A percentile compares a stretch with the other conserved stretches of the same genome.
Evolutionary conservation across 108 stramenopile species (phyloP).

Genomic region (Skeletonema grethae): DNA sequence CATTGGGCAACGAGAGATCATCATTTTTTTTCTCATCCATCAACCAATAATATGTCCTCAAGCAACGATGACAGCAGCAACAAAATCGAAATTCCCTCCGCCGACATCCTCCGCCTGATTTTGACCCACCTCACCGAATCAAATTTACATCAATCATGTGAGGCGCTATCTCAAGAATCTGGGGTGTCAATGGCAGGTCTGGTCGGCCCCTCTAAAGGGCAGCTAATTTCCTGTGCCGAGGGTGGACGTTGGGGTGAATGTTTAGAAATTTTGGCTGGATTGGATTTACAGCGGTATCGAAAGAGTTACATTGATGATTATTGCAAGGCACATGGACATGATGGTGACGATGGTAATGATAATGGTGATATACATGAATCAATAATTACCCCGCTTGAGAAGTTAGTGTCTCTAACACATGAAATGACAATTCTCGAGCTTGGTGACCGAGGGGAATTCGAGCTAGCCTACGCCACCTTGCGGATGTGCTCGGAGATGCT

Average conservation of each 20-base stretch:
- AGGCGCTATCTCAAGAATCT: conserved; percentile 60
- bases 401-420: conserved; percentile 48
- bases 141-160: conserved; percentile 59
- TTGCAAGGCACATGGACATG: conserved; percentile 1
- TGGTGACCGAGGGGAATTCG: conserved; percentile 50
- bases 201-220: conserved; percentile 19
- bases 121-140: conserved; percentile 63
- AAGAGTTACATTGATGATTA: conserved; percentile 21
- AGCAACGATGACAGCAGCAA: conserved; percentile 2
- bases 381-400: conserved; percentile 23
- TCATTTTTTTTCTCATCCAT: too few species aligned
- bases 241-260: conserved; percentile 72
- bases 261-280: conserved; percentile 33
- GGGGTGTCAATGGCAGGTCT: conserved; percentile 56
- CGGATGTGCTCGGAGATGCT: conserved; percentile 41
- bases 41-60: too few species aligned
- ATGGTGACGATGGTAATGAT: conserved; percentile 9
- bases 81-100: conserved; percentile 51
- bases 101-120: conserved; percentile 68
- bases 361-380: neutral
- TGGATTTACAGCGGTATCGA: conserved; percentile 39
- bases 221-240: conserved; percentile 17
- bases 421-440: conserved; percentile 68
- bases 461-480: conserved; percentile 55
- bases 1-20: too few species aligned